Conservation (phyloP, 2,329 filamentous ascomycete species). For the Pseudocercospora macadamiae region DNA sequence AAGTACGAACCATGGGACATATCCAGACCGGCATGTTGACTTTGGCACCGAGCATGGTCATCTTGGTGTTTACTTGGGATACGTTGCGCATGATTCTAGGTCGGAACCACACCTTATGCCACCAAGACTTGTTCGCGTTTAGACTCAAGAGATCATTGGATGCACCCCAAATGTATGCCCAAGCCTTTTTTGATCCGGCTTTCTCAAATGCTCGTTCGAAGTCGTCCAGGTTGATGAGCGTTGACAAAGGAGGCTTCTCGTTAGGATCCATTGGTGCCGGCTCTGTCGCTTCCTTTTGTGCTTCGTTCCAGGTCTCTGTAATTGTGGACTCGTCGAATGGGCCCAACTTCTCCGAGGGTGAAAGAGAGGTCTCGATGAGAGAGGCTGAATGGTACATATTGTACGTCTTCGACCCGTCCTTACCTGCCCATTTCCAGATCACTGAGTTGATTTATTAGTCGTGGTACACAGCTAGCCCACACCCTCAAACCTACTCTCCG, state of each 20-base stretch:
- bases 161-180: constrained; percentile 52
- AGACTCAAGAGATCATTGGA: constrained; percentile 55
- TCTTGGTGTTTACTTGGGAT: constrained; percentile 39
- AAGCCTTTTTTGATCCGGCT: constrained; percentile 42
- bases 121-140: constrained; percentile 47
- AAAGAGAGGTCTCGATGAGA: constrained; percentile 47
- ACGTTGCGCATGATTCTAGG: constrained; percentile 53
- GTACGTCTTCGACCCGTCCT: constrained; percentile 59
- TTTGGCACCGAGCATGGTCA: constrained; percentile 37
- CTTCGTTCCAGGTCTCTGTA: constrained; percentile 35
- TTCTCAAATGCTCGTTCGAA: constrained; percentile 47
- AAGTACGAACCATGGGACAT: constrained; percentile 40
- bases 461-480: not conserved
- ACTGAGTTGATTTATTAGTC: constrained; percentile 35
- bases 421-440: constrained; percentile 56
- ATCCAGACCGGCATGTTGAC: constrained; percentile 43
- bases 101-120: constrained; percentile 50
- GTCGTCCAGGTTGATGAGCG: constrained; percentile 53
- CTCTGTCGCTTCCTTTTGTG: constrained; percentile 33
- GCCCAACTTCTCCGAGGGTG: constrained; percentile 47
- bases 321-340: constrained; percentile 37
- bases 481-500: constrained; percentile 46
- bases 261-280: constrained; percentile 32
- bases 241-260: constrained; percentile 49
- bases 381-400: constrained; percentile 54